These are phyloP conservation scores for Hibiscus tridactylites DNA, from an alignment of 345 rosid genomes.

Conservation along the genomic window DNA sequence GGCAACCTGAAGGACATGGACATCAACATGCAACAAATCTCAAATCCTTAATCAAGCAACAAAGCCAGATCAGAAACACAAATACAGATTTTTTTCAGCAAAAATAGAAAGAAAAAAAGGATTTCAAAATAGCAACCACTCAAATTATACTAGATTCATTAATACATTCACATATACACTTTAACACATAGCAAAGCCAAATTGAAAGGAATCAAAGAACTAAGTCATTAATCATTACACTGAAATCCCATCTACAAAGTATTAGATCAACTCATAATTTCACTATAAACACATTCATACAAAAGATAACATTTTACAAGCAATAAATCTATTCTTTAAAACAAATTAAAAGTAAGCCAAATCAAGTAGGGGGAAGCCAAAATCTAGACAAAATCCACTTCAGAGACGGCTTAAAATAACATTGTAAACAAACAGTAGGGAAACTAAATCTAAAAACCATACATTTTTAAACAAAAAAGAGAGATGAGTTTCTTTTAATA, in stretches of 20 bases:
- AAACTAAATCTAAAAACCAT: neutral
- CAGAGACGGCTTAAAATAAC: neutral
- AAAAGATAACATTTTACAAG: neutral
- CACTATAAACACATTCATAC: neutral
- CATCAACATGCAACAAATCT: neutral
- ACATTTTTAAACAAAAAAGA: neutral
- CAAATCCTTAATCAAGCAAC: too few species aligned
- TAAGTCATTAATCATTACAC: neutral
- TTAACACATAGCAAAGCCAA: neutral
- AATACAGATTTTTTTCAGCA: neutral
- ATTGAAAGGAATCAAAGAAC: neutral
- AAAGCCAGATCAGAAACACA: too few species aligned
- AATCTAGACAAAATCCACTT: neutral
- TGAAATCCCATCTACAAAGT: neutral
- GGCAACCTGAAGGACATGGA: slow-evolving; percentile 30
- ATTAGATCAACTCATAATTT: neutral
- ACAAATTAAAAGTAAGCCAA: neutral
- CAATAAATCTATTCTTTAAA: neutral
- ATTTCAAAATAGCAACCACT: neutral
- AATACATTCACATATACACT: neutral
- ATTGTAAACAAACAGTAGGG: neutral
- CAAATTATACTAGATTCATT: neutral
- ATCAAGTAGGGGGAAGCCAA: neutral
- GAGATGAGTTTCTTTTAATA: neutral
- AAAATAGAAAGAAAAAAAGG: neutral